phyloP scores from a whole-genome alignment of 1,139 yeast genomes.

The Arxiozyma heterogenica region DNA sequence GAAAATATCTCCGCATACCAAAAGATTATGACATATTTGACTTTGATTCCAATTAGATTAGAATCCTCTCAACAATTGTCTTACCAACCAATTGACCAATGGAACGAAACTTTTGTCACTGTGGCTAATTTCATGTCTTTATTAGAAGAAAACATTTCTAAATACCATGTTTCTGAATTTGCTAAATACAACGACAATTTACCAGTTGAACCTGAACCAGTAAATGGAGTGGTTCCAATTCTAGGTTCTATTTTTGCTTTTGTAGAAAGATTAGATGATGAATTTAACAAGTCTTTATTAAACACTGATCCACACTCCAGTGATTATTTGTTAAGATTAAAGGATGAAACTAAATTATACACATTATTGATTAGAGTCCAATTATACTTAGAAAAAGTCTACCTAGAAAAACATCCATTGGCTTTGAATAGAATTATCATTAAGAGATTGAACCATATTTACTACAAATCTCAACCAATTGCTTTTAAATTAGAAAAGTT shows the following conservation, averaged over 20 bases:
- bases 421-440: constrained; percentile 68
- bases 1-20: constrained; percentile 56
- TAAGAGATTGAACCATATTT: constrained; percentile 85
- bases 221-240: constrained; percentile 61
- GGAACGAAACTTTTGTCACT: constrained; percentile 66
- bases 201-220: constrained; percentile 65
- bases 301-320: constrained; percentile 90
- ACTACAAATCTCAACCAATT: constrained; percentile 80
- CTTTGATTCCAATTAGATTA: constrained; percentile 80
- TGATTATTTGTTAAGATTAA: constrained; percentile 84
- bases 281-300: constrained; percentile 79
- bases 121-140: constrained; percentile 53
- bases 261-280: constrained; percentile 92
- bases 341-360: constrained; percentile 76
- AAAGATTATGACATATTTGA: constrained; percentile 65
- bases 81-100: constrained; percentile 71
- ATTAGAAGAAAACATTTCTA: constrained; percentile 50
- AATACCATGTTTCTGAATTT: constrained; percentile 67
- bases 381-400: constrained; percentile 64
- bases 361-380: constrained; percentile 75
- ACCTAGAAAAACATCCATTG: constrained; percentile 42
- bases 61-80: constrained; percentile 63
- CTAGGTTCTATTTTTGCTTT: constrained; percentile 80
- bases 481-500: constrained; percentile 58
- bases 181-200: constrained; percentile 74